phyloP scores from a whole-genome alignment of 345 rosid genomes.

The Xanthoceras sorbifolium region DNA sequence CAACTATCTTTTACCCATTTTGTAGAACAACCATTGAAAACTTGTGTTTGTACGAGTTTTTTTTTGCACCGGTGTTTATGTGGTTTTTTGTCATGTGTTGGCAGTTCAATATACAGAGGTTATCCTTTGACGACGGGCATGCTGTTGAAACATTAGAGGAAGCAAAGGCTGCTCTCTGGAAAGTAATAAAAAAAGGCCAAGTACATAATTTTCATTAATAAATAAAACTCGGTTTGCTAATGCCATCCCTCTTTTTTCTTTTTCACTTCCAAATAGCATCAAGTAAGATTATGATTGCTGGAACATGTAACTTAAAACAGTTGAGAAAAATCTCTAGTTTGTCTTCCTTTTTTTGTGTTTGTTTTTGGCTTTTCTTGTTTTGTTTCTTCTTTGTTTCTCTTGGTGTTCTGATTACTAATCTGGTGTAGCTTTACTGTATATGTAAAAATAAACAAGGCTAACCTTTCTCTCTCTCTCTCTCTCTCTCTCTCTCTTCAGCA shows the following conservation, averaged over 20 bases:
- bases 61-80: neutral
- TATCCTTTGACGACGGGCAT: constrained; percentile 75
- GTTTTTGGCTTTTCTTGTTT: no score
- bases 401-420: neutral
- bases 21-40: neutral
- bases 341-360: no score
- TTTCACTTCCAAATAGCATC: neutral
- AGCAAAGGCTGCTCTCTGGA: constrained; percentile 84
- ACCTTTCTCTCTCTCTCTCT: neutral
- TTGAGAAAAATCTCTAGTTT: neutral
- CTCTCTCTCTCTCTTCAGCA: neutral
- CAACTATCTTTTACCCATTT: neutral
- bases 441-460: neutral
- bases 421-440: neutral
- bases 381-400: neutral
- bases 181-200: constrained; percentile 63
- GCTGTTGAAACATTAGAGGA: constrained; percentile 79
- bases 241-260: neutral
- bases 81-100: neutral
- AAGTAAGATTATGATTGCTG: neutral
- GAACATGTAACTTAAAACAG: neutral
- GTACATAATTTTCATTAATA: constrained; percentile 49
- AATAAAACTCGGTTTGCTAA: constrained; percentile 16
- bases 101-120: constrained; percentile 88
- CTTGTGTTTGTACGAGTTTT: neutral